phyloP scores from a whole-genome alignment of 2,329 filamentous ascomycete species.

The Acephala macrosclerotiorum region DNA sequence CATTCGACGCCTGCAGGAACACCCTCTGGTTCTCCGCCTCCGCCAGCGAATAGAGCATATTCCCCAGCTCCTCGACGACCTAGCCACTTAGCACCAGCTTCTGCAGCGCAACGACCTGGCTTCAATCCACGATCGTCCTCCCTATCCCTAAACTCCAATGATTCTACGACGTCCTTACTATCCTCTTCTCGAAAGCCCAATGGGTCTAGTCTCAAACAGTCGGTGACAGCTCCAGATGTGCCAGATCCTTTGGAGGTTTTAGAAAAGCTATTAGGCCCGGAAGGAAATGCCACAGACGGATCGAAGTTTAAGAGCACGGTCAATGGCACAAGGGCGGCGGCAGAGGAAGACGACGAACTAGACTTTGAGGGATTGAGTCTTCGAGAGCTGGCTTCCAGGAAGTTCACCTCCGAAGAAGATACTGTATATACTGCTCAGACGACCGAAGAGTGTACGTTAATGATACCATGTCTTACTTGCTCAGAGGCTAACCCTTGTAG shows the following conservation, averaged over 20 bases:
- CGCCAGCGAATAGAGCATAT: conserved; percentile 70
- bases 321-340: conserved; percentile 42
- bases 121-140: conserved; percentile 78
- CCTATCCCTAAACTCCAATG: conserved; percentile 77
- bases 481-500: conserved; percentile 49
- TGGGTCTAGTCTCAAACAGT: conserved; percentile 71
- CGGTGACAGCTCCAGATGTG: conserved; percentile 58
- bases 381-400: conserved; percentile 56
- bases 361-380: conserved; percentile 83
- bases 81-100: conserved; percentile 71
- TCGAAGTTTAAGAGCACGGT: conserved; percentile 12
- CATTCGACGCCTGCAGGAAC: conserved; percentile 60
- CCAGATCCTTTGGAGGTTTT: conserved; percentile 77
- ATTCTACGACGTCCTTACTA: conserved; percentile 79
- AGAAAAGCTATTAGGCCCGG: conserved; percentile 47
- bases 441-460: conserved; percentile 73
- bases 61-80: conserved; percentile 76
- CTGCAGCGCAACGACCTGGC: conserved; percentile 72
- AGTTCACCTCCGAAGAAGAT: conserved; percentile 22
- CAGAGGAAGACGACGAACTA: conserved; percentile 69
- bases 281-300: conserved; percentile 31
- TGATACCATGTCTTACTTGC: conserved; percentile 24
- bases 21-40: conserved; percentile 61
- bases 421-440: conserved; percentile 62
- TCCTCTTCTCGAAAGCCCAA: conserved; percentile 69